phyloP scores from a whole-genome alignment of 2,329 filamentous ascomycete genomes.

The Cladosporium halotolerans region DNA sequence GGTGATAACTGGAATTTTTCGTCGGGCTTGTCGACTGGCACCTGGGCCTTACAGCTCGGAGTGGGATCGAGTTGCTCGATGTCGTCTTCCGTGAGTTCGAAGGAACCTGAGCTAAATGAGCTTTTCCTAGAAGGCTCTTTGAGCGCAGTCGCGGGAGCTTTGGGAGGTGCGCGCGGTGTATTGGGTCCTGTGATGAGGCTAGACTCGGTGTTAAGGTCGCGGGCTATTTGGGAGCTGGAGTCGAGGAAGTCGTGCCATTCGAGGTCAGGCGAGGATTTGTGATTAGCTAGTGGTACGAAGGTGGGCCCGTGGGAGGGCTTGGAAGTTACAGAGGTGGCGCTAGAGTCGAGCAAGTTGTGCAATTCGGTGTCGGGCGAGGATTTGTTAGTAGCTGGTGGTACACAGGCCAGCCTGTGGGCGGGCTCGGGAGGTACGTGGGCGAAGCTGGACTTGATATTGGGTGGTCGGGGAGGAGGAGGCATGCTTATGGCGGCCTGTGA shows the following conservation, averaged over 20 bases:
- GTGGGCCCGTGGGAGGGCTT: too few relatives aligned
- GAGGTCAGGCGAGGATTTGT: background rate
- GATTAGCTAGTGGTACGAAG: background rate
- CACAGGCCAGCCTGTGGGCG: too few relatives aligned
- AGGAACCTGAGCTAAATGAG: constrained; percentile 35
- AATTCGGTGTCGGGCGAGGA: too few relatives aligned
- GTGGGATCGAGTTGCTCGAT: constrained; percentile 31
- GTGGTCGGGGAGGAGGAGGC: constrained; percentile 10
- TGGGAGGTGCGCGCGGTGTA: background rate
- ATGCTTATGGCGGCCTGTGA: constrained; percentile 7
- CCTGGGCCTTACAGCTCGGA: background rate
- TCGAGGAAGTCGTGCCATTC: constrained; percentile 25
- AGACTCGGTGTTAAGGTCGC: constrained; percentile 32
- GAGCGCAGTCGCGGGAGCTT: background rate
- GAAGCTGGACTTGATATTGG: background rate
- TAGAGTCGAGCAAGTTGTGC: too few relatives aligned
- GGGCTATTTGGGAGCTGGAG: constrained; percentile 41
- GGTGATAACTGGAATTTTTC: too few relatives aligned
- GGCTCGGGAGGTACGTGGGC: background rate
- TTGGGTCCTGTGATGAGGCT: background rate
- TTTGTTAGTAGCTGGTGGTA: too few relatives aligned
- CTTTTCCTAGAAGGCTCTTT: constrained; percentile 4
- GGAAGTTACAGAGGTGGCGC: too few relatives aligned
- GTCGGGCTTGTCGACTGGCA: too few relatives aligned
- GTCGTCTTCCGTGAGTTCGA: constrained; percentile 37